A percentile compares a stretch with the other conserved stretches of the same genome.
Evolutionary conservation across 1,139 yeast species (phyloP).

Genomic region (Yamadazyma atmosphaerica): DNA sequence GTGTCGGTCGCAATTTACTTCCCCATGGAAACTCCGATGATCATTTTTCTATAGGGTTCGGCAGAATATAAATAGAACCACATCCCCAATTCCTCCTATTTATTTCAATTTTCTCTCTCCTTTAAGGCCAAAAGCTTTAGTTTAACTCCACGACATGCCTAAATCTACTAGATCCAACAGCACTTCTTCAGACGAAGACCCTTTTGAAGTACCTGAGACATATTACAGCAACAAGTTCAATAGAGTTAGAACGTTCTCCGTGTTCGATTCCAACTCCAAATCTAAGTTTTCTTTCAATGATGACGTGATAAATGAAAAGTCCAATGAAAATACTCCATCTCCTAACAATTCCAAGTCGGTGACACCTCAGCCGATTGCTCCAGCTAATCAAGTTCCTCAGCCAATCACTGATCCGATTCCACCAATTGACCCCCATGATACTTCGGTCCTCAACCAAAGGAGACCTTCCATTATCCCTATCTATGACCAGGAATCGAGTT

Average conservation of each 20-base stretch:
- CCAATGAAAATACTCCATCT: slow-evolving; percentile 16
- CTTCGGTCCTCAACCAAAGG: slow-evolving; percentile 8
- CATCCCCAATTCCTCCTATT: too few relatives aligned
- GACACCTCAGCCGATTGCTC: slow-evolving; percentile 11
- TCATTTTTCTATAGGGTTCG: too few relatives aligned
- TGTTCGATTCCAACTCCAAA: slow-evolving; percentile 26
- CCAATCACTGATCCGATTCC: background rate
- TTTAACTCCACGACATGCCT: background rate
- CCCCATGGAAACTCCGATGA: too few relatives aligned
- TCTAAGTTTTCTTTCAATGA: slow-evolving; percentile 6
- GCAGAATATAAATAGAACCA: too few relatives aligned
- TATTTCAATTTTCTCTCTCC: too few relatives aligned
- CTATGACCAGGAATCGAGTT: slow-evolving; percentile 21
- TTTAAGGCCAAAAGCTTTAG: too few relatives aligned
- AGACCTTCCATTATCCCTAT: slow-evolving; percentile 38
- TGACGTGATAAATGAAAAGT: slow-evolving; percentile 10
- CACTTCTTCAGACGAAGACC: slow-evolving; percentile 51
- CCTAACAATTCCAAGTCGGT: slow-evolving; percentile 9
- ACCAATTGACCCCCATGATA: background rate
- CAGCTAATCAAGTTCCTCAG: background rate
- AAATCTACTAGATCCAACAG: slow-evolving; percentile 8
- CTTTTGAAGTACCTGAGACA: slow-evolving; percentile 64
- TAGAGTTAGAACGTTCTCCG: slow-evolving; percentile 54
- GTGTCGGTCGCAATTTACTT: too few relatives aligned
- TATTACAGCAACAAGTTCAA: slow-evolving; percentile 53